Conservation (phyloP, 768 basidiomycete species). For the Vararia minispora region DNA sequence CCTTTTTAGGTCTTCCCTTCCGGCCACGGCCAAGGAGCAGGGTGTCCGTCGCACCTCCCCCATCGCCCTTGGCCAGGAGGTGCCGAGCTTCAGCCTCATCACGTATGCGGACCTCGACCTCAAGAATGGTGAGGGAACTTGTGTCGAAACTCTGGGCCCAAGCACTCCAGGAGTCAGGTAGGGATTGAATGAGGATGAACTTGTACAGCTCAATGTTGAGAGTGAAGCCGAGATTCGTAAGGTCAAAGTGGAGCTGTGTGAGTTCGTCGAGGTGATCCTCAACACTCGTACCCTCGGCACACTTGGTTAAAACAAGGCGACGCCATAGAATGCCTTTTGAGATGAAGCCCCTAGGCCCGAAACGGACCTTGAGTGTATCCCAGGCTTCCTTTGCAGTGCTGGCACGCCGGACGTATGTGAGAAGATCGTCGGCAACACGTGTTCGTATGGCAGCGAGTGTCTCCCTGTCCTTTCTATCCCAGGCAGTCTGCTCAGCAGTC, state of each 20-base stretch:
- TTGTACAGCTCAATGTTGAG: constrained; percentile 12
- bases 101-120: too few species aligned
- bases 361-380: constrained; percentile 9
- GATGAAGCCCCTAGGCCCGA: constrained; percentile 9
- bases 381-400: constrained; percentile 9
- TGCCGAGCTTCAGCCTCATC: too few species aligned
- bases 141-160: too few species aligned
- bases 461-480: constrained; percentile 11
- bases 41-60: too few species aligned
- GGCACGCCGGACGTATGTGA: constrained; percentile 7
- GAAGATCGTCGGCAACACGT: constrained; percentile 7
- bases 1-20: too few species aligned
- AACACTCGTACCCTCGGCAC: constrained; percentile 11
- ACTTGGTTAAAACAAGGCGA: constrained; percentile 8
- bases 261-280: constrained; percentile 12
- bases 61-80: too few species aligned
- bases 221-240: constrained; percentile 8
- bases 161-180: constrained; percentile 18
- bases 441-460: constrained; percentile 10
- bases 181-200: constrained; percentile 11
- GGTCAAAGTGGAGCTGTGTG: constrained; percentile 8
- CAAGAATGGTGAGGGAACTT: too few species aligned
- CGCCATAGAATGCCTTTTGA: constrained; percentile 4
- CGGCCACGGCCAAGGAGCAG: too few species aligned
- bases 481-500: constrained; percentile 6